Evolutionary conservation across 2,329 filamentous ascomycete species (phyloP).

Genomic region (Cyphellophora europaea): DNA sequence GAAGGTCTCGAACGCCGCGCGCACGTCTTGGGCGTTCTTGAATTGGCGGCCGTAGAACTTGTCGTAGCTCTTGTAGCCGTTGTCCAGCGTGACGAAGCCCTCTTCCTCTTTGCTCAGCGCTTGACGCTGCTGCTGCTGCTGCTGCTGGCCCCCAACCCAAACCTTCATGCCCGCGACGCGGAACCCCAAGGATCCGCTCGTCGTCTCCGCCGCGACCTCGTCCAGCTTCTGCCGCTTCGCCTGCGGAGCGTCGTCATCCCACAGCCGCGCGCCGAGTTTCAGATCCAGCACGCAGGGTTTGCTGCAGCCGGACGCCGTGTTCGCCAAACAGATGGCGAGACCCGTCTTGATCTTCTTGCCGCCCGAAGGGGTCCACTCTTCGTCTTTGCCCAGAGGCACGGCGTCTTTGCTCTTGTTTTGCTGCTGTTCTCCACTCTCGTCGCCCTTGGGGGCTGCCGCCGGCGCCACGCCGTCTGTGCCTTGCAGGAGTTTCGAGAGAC

Average conservation of each 20-base stretch:
- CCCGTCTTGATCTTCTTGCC: constrained; percentile 65
- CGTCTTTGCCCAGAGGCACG: constrained; percentile 10
- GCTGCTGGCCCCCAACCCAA: constrained; percentile 33
- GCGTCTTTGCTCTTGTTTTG: constrained; percentile 1
- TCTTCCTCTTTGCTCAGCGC: constrained; percentile 12
- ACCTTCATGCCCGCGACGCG: constrained; percentile 58
- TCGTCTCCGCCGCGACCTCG: constrained; percentile 10
- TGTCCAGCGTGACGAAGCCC: constrained; percentile 31
- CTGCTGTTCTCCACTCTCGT: constrained; percentile 24
- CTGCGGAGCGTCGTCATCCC: constrained; percentile 60
- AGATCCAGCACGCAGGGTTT: constrained; percentile 86
- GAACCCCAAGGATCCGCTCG: constrained; percentile 43
- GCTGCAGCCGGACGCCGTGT: constrained; percentile 70
- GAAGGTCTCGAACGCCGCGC: constrained; percentile 49
- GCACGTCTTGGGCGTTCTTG: constrained; percentile 40
- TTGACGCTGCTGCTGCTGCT: constrained; percentile 8
- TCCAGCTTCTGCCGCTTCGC: constrained; percentile 22
- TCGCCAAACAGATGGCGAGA: constrained; percentile 73
- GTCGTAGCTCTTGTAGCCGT: constrained; percentile 51
- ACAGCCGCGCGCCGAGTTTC: constrained; percentile 79
- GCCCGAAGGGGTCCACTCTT: constrained; percentile 38
- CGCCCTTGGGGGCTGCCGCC: constrained; percentile 37
- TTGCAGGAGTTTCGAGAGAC: constrained; percentile 46
- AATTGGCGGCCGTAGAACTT: constrained; percentile 58
- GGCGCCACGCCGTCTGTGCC: constrained; percentile 28